Conservation (phyloP, 495 filamentous ascomycete species). For the Neurospora africana region DNA sequence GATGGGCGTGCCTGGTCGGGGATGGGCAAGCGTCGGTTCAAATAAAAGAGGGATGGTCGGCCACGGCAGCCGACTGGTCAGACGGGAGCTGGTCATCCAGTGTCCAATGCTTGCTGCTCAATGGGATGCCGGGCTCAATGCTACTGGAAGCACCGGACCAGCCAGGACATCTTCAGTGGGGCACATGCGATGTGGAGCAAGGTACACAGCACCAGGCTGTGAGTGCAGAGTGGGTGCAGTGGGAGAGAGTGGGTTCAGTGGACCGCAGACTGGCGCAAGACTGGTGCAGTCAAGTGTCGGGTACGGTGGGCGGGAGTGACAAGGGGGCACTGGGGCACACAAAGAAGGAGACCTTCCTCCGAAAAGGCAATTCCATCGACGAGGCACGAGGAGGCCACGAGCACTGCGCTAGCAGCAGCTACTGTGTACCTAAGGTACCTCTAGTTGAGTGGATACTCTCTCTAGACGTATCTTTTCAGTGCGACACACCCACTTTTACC, state of each 20-base stretch:
- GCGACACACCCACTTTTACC: neutral
- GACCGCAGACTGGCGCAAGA: neutral
- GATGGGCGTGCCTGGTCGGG: conserved; percentile 17
- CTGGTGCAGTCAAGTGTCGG: neutral
- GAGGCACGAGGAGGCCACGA: neutral
- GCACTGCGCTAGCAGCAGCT: neutral
- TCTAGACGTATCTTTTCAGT: neutral
- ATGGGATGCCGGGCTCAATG: neutral
- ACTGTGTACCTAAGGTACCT: too few relatives aligned
- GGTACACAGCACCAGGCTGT: neutral
- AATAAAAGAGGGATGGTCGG: conserved; percentile 19
- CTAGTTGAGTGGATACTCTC: neutral
- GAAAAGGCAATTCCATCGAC: neutral
- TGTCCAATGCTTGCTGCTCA: neutral
- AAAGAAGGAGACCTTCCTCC: neutral
- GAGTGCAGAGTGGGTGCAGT: neutral
- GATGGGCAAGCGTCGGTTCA: conserved; percentile 21
- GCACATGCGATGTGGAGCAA: neutral
- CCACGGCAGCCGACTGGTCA: neutral
- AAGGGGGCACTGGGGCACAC: neutral
- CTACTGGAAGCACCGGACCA: neutral
- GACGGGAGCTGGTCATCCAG: neutral
- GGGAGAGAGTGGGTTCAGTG: neutral
- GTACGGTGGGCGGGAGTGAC: neutral
- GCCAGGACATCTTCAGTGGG: neutral